Base-by-base conservation (phyloP, 2,329 filamentous ascomycete species). In the Botrytis deweyae region DNA sequence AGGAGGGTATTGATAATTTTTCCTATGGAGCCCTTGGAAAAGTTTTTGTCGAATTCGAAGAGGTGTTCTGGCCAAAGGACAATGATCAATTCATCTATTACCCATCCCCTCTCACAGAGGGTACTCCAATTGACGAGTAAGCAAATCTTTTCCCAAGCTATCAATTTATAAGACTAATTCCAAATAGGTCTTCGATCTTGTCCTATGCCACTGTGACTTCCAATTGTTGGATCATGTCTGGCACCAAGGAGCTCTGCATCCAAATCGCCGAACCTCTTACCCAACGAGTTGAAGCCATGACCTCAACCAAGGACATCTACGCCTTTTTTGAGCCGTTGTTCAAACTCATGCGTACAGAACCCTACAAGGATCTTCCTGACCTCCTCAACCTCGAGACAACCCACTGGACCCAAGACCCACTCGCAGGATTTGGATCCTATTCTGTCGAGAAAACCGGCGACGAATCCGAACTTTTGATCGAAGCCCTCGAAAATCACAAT, bases 1-100 rank as follows among this genome's bases (percentile, higher is more conserved):
- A 83, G 69, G 73, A 77, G 25, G 83, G 82, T 9, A 78, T 84
- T 36, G 76, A 80, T n/a, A 79, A 78, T 62, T 82, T 83, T 76
- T 81, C 81, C 74, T 84, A 84, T 75, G 83, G 82, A 16, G 83
- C 83, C 42, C 79, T 84, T 42, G 83, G 83, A 66, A 84, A 84
- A 74, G 80, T 84, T 36, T 84, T 84, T 73, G 83, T 84, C 73
- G 83, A 84, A 72, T 84, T 84, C 71, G 78, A 78, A 62, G 83
- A 84, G 52, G 81, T 84, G 44, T 84, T 84, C 78, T 84, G 83
- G 83, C 80, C 82, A 42, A 84, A 84, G 73, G 83, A 84, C 71
- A 83, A 84, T 75, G 83, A 84, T 77, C 83, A 84, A 74, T 84
- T 84, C 76, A 83, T 84, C 66, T 84, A 81, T 78, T 84, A 84